Conservation (phyloP, 495 filamentous ascomycete species). For the Bryoglossum gracile region DNA sequence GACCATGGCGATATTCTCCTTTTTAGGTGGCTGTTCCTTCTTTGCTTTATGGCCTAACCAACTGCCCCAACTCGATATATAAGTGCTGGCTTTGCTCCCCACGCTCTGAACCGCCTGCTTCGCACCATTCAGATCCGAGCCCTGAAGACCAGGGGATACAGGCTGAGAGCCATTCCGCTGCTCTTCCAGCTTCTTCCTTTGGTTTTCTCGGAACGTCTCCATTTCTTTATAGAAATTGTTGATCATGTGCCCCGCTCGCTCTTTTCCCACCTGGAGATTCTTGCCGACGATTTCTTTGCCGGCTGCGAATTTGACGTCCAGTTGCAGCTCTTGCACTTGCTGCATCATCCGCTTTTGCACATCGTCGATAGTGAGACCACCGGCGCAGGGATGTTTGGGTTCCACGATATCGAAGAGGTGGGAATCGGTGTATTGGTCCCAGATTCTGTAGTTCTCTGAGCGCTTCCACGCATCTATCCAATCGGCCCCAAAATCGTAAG, state of each 20-base stretch:
- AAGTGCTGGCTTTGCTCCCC: slow-evolving; percentile 70
- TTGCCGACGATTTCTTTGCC: slow-evolving; percentile 71
- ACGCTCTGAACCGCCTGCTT: slow-evolving; percentile 63
- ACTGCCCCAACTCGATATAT: slow-evolving; percentile 87
- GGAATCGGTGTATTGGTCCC: slow-evolving; percentile 62
- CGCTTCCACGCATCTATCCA: slow-evolving; percentile 73
- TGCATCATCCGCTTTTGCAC: slow-evolving; percentile 84
- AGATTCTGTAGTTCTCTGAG: slow-evolving; percentile 86
- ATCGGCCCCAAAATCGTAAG: slow-evolving; percentile 69
- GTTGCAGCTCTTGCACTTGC: slow-evolving; percentile 79
- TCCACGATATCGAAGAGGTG: slow-evolving; percentile 92
- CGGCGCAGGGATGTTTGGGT: slow-evolving; percentile 86
- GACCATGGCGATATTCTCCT: slow-evolving; percentile 27
- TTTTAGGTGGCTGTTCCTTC: slow-evolving; percentile 49
- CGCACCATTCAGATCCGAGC: slow-evolving; percentile 54
- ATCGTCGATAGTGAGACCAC: slow-evolving; percentile 91
- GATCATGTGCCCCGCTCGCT: slow-evolving; percentile 76
- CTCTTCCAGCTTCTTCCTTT: slow-evolving; percentile 62
- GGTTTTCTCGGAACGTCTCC: slow-evolving; percentile 75
- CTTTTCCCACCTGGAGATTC: slow-evolving; percentile 72
- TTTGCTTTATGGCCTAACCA: slow-evolving; percentile 91
- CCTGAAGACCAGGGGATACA: slow-evolving; percentile 25
- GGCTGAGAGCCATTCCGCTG: slow-evolving; percentile 25
- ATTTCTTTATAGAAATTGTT: slow-evolving; percentile 86
- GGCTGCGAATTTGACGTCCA: slow-evolving; percentile 74